A percentile compares a stretch with the other conserved stretches of the same genome.
phyloP scores from a whole-genome alignment of 2,329 filamentous ascomycete species.

The Hansfordia pulvinata region DNA sequence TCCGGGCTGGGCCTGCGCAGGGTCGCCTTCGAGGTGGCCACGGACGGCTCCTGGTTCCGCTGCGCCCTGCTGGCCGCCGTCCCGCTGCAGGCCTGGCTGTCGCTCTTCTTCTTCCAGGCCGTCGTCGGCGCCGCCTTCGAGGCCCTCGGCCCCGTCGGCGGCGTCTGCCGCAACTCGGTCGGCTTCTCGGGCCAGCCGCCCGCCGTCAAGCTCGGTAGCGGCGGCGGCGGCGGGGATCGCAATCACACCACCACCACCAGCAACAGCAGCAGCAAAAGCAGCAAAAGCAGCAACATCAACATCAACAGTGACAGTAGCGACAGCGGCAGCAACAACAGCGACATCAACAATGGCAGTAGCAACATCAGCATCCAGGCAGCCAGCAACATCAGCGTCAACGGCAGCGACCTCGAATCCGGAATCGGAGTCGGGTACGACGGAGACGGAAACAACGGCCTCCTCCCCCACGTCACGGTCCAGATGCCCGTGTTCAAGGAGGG shows the following conservation, averaged over 20 bases:
- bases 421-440: no score
- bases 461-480: conserved; percentile 34
- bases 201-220: conserved; percentile 19
- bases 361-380: no score
- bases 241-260: conserved; percentile 18
- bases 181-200: conserved; percentile 27
- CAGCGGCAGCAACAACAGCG: no score
- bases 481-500: conserved; percentile 38
- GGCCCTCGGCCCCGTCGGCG: conserved; percentile 33
- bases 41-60: conserved; percentile 39
- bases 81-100: conserved; percentile 44
- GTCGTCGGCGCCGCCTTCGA: conserved; percentile 35
- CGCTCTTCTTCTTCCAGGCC: conserved; percentile 33
- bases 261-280: no score
- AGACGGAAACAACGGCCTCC: no score
- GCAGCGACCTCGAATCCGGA: no score
- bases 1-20: conserved; percentile 42
- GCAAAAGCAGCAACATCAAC: no score
- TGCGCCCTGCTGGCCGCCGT: conserved; percentile 36
- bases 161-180: conserved; percentile 28
- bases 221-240: no score
- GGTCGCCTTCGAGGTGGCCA: conserved; percentile 37
- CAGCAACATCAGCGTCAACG: no score
- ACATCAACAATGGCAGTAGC: conserved; percentile 18
- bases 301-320: no score